phyloP scores from a whole-genome alignment of 164 flowering plant genomes.

The Magnolia sinica region DNA sequence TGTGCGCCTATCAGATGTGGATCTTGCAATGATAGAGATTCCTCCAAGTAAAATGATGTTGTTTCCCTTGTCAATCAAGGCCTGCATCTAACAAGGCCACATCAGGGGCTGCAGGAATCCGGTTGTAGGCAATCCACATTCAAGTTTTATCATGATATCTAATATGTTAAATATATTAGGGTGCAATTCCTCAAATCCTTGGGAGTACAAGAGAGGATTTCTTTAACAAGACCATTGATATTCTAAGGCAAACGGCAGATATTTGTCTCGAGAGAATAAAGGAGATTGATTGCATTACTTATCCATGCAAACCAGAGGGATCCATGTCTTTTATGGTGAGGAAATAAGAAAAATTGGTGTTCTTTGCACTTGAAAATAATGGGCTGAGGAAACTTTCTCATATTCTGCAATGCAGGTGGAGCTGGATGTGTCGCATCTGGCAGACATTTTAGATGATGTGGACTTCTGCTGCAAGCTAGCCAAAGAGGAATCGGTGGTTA shows the following conservation, averaged over 20 bases:
- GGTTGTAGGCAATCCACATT: no score
- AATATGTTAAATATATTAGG: slow-evolving; percentile 52
- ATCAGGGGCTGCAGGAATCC: no score
- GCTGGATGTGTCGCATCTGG: slow-evolving; percentile 45
- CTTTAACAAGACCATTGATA: slow-evolving; percentile 40
- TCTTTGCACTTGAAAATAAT: background rate
- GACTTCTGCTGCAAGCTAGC: slow-evolving; percentile 82
- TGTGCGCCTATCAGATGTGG: no score
- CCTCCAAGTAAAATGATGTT: no score
- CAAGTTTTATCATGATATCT: slow-evolving; percentile 30
- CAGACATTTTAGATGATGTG: slow-evolving; percentile 68
- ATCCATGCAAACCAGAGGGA: slow-evolving; percentile 52
- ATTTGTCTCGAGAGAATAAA: slow-evolving; percentile 45
- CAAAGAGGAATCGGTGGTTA: slow-evolving; percentile 70
- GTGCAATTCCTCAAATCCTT: slow-evolving; percentile 67
- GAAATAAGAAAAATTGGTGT: background rate
- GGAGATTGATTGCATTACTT: slow-evolving; percentile 27
- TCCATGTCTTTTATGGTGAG: slow-evolving; percentile 71
- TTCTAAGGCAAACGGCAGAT: slow-evolving; percentile 49
- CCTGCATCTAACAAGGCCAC: no score
- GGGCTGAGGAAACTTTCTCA: background rate
- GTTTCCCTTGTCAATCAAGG: no score
- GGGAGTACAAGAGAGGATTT: slow-evolving; percentile 58
- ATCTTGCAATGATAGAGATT: no score
- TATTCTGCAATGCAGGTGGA: slow-evolving; percentile 41